Percentiles rank a stretch among this genome's conserved stretches.
Conservation (phyloP, 1,139 yeast genomes). For the Schwanniomyces etchellsii region DNA sequence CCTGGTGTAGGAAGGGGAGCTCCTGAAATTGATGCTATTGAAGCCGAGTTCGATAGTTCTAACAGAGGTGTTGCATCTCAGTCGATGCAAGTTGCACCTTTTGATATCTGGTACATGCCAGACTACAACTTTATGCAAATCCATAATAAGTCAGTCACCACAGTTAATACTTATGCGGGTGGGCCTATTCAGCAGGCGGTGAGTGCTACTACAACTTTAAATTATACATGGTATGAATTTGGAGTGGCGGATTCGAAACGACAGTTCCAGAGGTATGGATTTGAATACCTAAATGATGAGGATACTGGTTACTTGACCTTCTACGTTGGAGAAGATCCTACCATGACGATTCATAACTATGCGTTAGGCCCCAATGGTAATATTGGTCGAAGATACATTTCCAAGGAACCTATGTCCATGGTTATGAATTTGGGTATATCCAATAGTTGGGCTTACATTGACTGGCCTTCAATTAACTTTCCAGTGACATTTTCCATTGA, state of each 20-base stretch:
- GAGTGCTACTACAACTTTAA: constrained; percentile 66
- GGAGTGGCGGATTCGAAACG: constrained; percentile 34
- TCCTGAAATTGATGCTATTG: constrained; percentile 82
- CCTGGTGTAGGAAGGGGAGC: constrained; percentile 81
- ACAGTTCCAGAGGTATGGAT: constrained; percentile 68
- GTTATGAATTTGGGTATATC: constrained; percentile 77
- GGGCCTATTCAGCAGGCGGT: constrained; percentile 86
- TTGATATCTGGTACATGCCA: constrained; percentile 81
- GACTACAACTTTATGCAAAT: constrained; percentile 68
- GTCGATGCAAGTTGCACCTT: constrained; percentile 79
- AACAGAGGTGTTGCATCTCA: constrained; percentile 68
- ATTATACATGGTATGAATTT: constrained; percentile 69
- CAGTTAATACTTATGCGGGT: constrained; percentile 74
- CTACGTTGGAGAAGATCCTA: constrained; percentile 70
- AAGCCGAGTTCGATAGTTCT: constrained; percentile 57
- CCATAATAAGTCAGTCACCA: constrained; percentile 53
- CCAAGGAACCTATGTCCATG: constrained; percentile 84
- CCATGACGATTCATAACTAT: constrained; percentile 54
- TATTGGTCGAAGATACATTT: constrained; percentile 64
- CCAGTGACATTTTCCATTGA: constrained; percentile 68
- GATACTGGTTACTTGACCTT: constrained; percentile 70
- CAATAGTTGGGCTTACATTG: constrained; percentile 76
- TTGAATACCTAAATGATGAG: constrained; percentile 68
- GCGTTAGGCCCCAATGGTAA: constrained; percentile 82
- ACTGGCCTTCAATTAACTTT: constrained; percentile 65